Evolutionary conservation across 768 basidiomycete genomes (phyloP).

Genomic region (Steccherinum ochraceum): DNA sequence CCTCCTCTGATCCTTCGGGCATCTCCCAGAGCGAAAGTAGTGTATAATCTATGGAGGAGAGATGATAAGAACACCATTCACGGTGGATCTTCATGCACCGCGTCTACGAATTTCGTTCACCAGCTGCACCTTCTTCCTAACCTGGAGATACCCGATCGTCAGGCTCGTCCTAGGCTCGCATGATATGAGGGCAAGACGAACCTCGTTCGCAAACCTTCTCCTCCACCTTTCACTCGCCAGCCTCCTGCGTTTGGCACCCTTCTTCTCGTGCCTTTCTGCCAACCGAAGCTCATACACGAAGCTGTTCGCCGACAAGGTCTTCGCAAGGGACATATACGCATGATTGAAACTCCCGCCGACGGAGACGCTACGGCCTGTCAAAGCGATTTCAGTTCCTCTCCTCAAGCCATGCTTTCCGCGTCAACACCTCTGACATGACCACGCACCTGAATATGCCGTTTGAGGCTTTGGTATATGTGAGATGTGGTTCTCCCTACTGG

Average conservation of each 20-base stretch:
- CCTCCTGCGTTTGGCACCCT: conserved; percentile 71
- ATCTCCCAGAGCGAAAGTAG: too few species aligned
- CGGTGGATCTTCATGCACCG: conserved; percentile 7
- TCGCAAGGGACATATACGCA: too few species aligned
- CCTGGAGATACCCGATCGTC: conserved; percentile 41
- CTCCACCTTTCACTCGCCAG: conserved; percentile 75
- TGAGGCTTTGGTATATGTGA: too few species aligned
- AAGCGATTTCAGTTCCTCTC: conserved; percentile 1
- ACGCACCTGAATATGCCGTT: conserved; percentile 53
- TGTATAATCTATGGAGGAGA: background rate
- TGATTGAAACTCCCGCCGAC: conserved; percentile 42
- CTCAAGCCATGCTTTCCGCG: conserved; percentile 4
- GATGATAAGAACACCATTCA: conserved; percentile 1
- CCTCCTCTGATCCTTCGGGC: too few species aligned
- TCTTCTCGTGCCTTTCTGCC: conserved; percentile 71
- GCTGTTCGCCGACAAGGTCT: too few species aligned
- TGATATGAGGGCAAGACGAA: too few species aligned
- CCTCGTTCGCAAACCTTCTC: conserved; percentile 74
- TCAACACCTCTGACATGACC: too few species aligned
- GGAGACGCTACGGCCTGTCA: conserved; percentile 53
- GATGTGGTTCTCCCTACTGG: too few species aligned
- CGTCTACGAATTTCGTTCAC: conserved; percentile 67
- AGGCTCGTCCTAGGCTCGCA: too few species aligned
- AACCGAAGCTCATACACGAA: conserved; percentile 44
- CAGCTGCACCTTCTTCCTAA: conserved; percentile 76